phyloP scores from a whole-genome alignment of 2,329 filamentous ascomycete species.

The Blastomyces silverae region DNA sequence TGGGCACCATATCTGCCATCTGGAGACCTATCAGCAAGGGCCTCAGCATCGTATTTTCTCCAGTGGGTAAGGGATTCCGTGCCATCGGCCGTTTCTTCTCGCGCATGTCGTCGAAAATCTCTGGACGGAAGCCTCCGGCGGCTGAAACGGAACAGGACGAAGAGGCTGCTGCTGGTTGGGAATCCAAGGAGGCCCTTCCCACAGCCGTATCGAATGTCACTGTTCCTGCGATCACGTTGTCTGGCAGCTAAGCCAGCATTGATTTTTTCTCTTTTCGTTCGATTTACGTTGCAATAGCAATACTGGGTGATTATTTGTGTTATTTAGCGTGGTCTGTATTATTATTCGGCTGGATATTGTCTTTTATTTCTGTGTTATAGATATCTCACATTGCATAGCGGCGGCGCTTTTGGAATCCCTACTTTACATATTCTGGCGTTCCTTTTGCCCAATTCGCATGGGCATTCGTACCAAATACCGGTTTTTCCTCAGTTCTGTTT shows the following conservation, averaged over 20 bases:
- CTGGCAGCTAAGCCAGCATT: background rate
- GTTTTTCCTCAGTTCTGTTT: too few relatives aligned
- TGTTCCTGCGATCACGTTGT: slow-evolving; percentile 7
- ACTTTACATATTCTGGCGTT: background rate
- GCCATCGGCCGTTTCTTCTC: slow-evolving; percentile 25
- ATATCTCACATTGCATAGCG: slow-evolving; percentile 14
- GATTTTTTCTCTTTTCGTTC: background rate
- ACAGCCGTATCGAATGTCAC: background rate
- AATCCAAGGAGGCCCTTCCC: background rate
- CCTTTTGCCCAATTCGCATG: slow-evolving; percentile 8
- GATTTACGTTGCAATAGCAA: background rate
- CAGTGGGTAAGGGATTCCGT: slow-evolving; percentile 27
- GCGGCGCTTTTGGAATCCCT: background rate
- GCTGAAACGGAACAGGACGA: slow-evolving; percentile 23
- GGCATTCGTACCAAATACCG: background rate
- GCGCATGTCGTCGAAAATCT: slow-evolving; percentile 20
- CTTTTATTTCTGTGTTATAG: background rate
- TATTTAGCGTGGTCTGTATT: slow-evolving; percentile 9
- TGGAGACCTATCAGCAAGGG: slow-evolving; percentile 38
- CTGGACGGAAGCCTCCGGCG: slow-evolving; percentile 13
- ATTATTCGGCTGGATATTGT: background rate
- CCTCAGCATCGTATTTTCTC: slow-evolving; percentile 27
- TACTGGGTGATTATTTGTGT: background rate
- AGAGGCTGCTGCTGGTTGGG: slow-evolving; percentile 15
- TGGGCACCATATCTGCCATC: slow-evolving; percentile 48